Evolutionary conservation across 1,284 basidiomycete species (phyloP).

Genomic region (Crepidotus sp.): DNA sequence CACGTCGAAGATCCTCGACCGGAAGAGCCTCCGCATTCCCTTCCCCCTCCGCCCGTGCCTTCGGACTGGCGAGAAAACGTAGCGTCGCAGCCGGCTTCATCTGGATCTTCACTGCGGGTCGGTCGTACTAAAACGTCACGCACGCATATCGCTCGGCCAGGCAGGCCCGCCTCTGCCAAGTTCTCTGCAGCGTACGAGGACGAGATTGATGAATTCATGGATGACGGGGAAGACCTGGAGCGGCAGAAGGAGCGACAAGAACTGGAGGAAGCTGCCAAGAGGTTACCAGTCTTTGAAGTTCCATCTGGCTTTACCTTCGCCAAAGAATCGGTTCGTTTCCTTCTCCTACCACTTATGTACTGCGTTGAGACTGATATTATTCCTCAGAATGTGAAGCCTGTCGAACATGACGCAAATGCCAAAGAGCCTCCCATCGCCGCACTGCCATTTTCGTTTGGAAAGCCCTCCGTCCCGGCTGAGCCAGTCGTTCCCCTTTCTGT

Average conservation of each 20-base stretch:
- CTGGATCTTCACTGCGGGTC: conserved; percentile 52
- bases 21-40: conserved; percentile 20
- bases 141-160: conserved; percentile 45
- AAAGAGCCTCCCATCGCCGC: conserved; percentile 58
- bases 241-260: conserved; percentile 33
- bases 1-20: conserved; percentile 12
- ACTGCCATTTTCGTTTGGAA: conserved; percentile 57
- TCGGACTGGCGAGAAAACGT: conserved; percentile 27
- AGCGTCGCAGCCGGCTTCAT: conserved; percentile 20
- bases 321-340: conserved; percentile 40
- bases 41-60: conserved; percentile 21
- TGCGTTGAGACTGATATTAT: conserved; percentile 1
- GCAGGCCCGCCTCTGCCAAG: conserved; percentile 31
- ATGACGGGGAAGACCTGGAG: conserved; percentile 32
- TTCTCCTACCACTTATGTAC: neutral
- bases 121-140: conserved; percentile 47
- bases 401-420: conserved; percentile 33
- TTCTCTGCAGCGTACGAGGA: conserved; percentile 64
- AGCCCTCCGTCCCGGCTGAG: conserved; percentile 21
- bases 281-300: conserved; percentile 47
- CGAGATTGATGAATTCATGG: conserved; percentile 49
- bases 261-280: conserved; percentile 45
- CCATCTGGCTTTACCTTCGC: conserved; percentile 62
- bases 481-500: conserved; percentile 13
- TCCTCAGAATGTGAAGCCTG: conserved; percentile 22